Evolutionary conservation across 2,329 filamentous ascomycete genomes (phyloP).

Genomic region (Penicillium sumatraense): DNA sequence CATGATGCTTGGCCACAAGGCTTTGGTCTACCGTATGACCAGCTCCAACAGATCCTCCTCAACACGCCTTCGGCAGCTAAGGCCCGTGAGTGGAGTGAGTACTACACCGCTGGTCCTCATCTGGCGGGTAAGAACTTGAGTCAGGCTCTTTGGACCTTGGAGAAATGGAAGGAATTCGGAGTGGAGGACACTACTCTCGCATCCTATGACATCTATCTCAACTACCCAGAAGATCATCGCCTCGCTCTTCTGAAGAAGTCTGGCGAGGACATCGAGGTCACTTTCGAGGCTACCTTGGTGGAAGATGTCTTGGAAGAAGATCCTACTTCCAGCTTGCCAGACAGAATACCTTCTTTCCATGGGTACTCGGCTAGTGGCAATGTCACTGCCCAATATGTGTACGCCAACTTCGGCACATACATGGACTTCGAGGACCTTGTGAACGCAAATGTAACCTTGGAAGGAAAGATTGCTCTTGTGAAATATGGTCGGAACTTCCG

Average conservation of each 20-base stretch:
- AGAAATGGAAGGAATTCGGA: conserved; percentile 74
- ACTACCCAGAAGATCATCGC: conserved; percentile 74
- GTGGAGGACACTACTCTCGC: conserved; percentile 62
- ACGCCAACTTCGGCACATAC: conserved; percentile 88
- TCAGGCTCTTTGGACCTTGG: conserved; percentile 75
- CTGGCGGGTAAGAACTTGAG: conserved; percentile 78
- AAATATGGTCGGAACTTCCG: conserved; percentile 88
- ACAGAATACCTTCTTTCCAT: conserved; percentile 87
- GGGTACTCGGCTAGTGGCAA: conserved; percentile 93
- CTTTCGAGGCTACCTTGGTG: conserved; percentile 78
- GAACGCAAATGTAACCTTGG: conserved; percentile 72
- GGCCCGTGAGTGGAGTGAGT: conserved; percentile 73
- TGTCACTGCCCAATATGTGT: conserved; percentile 85
- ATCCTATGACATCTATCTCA: conserved; percentile 76
- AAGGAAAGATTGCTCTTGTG: conserved; percentile 84
- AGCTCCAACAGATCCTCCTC: conserved; percentile 59
- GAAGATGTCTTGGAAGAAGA: conserved; percentile 88
- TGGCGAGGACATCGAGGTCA: conserved; percentile 55
- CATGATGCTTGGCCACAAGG: conserved; percentile 47
- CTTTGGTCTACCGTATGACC: conserved; percentile 56
- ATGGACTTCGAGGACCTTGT: conserved; percentile 82
- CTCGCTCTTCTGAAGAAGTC: conserved; percentile 66
- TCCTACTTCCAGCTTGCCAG: conserved; percentile 70
- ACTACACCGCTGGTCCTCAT: conserved; percentile 78
- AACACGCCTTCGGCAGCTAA: conserved; percentile 59